These are phyloP conservation scores for Hemileccinum impolitum DNA, from an alignment of 768 basidiomycete species.

Conservation along the genomic window DNA sequence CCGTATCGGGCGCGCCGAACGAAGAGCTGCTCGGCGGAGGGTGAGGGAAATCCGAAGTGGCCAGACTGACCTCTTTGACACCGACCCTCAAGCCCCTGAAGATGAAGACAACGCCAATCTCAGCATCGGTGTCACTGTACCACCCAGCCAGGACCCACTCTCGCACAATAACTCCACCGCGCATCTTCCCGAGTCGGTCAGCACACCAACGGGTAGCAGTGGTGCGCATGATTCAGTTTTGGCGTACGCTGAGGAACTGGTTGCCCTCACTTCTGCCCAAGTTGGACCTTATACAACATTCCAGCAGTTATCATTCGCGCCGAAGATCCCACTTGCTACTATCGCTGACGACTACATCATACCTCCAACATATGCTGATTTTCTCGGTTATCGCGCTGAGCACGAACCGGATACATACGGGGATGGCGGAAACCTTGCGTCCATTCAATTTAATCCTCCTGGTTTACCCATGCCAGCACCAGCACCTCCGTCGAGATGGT, in stretches of 20 bases:
- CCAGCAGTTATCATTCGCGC: constrained; percentile 84
- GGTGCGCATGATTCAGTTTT: constrained; percentile 33
- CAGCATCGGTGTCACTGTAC: constrained; percentile 57
- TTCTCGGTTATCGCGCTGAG: constrained; percentile 63
- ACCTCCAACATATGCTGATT: constrained; percentile 82
- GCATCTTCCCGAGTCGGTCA: constrained; percentile 24
- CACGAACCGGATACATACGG: constrained; percentile 56
- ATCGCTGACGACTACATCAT: constrained; percentile 91
- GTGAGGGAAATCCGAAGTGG: constrained; percentile 61
- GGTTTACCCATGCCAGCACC: constrained; percentile 72
- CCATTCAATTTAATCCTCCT: constrained; percentile 73
- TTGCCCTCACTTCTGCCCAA: constrained; percentile 63
- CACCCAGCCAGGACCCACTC: constrained; percentile 38
- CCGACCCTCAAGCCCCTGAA: constrained; percentile 40
- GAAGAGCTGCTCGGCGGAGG: constrained; percentile 78
- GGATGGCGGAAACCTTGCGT: constrained; percentile 46
- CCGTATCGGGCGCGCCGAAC: constrained; percentile 83
- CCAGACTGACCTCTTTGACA: constrained; percentile 43
- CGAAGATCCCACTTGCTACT: constrained; percentile 81
- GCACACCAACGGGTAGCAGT: constrained; percentile 30
- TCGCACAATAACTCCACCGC: constrained; percentile 25
- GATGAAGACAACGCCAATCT: constrained; percentile 62
- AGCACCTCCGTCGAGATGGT: constrained; percentile 72
- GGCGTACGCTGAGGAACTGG: constrained; percentile 60
- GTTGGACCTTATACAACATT: constrained; percentile 89